A percentile compares a stretch with the other conserved stretches of the same genome.
Conservation (phyloP, 148 eudicot species). For the Rhododendron griersonianum region DNA sequence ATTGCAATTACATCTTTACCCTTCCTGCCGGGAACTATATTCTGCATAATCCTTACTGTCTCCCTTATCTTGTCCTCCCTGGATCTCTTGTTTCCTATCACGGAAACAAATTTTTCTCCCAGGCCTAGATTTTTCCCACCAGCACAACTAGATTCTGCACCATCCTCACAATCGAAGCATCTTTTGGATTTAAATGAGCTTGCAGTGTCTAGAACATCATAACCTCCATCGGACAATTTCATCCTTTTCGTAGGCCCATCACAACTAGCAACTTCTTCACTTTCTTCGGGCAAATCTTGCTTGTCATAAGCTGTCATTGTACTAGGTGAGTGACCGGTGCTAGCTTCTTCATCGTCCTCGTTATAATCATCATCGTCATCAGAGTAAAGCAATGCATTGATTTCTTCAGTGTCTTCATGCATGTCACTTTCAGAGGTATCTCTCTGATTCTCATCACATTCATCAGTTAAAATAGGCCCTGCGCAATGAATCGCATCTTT, state of each 20-base stretch:
- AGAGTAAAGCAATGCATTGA: slow-evolving; percentile 85
- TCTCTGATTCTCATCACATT: slow-evolving; percentile 23
- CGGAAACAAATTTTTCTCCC: slow-evolving; percentile 19
- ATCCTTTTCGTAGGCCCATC: slow-evolving; percentile 42
- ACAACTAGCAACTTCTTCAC: slow-evolving; percentile 70
- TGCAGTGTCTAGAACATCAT: slow-evolving; percentile 30
- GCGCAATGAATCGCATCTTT: slow-evolving; percentile 13
- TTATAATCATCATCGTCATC: slow-evolving; percentile 48
- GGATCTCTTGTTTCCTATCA: slow-evolving; percentile 36
- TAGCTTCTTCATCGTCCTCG: slow-evolving; percentile 67
- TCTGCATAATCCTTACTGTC: slow-evolving; percentile 55
- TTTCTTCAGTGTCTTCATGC: slow-evolving; percentile 85
- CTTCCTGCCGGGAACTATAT: slow-evolving; percentile 57
- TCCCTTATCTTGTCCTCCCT: slow-evolving; percentile 55
- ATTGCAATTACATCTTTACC: slow-evolving; percentile 56
- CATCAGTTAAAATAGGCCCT: slow-evolving; percentile 35
- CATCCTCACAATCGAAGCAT: slow-evolving; percentile 41
- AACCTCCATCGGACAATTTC: slow-evolving; percentile 34
- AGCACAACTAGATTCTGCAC: slow-evolving; percentile 68
- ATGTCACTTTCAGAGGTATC: slow-evolving; percentile 45
- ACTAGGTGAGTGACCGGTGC: slow-evolving; percentile 93
- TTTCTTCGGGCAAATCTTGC: slow-evolving; percentile 38
- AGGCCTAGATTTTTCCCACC: slow-evolving; percentile 13
- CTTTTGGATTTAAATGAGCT: slow-evolving; percentile 22
- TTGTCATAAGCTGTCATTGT: slow-evolving; percentile 44